Evolutionary conservation across 345 rosid species (phyloP), one percentile per base, ranked within the genome.

Genomic region (Euphorbia tirucalli): DNA sequence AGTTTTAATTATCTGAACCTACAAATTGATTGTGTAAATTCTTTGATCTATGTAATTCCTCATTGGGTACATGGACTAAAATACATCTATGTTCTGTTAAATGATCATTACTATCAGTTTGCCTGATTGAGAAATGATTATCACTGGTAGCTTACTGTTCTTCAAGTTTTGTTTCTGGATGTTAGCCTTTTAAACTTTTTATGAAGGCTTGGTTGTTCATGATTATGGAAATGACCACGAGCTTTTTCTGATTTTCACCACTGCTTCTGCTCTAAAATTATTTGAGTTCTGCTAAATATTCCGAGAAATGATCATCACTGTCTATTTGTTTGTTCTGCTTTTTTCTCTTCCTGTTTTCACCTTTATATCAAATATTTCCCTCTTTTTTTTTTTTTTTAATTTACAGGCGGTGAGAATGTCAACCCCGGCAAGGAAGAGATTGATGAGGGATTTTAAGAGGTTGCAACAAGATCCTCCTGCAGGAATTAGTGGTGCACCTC

Each of bases 361-460:
- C 31, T 4, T 25, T 11, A 28, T 1, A n/a, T n/a, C n/a, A n/a
- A n/a, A n/a, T n/a, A n/a, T n/a, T n/a, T n/a, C n/a, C n/a, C n/a
- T n/a, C n/a, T n/a, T 5, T 61, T 9, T 61, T 61, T 35, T 0
- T 18, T 5, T 32, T 35, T 2, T 24, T 48, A 62, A 14, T 28
- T 65, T 32, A 21, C 55, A 46, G 67, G 68, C 54, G 52, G 61
- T 32, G 41, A 50, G 30, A 59, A 74, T 78, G 81, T 69, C 81
- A 13, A 78, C 81, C 37, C 81, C 81, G 3, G 56, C 81, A 3
- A 70, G 81, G 78, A 78, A 78, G 78, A 78, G 81, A 46, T 27
- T 78, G 78, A 78, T 74, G 78, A 78, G 81, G 74, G 81, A 78
- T 58, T 78, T 78, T 35, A 78, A 78, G 81, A 78, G 78, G 75